phyloP scores from a whole-genome alignment of 2,329 filamentous ascomycete genomes.

The Botrytis fragariae region DNA sequence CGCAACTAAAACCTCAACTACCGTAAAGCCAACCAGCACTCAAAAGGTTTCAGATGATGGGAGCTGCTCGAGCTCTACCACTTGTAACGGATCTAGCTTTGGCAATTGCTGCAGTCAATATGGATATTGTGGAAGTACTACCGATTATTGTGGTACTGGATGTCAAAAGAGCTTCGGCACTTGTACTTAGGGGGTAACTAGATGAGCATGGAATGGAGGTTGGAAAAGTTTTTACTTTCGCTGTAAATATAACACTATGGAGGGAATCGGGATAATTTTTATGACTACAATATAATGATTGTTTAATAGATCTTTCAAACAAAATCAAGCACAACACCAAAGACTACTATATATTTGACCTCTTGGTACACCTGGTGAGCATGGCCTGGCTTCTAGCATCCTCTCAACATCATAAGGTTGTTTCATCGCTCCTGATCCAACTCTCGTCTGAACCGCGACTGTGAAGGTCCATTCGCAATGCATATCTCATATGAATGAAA shows the following conservation, averaged over 20 bases:
- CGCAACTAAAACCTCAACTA: conserved; percentile 13
- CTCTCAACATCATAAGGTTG: no score
- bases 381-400: background rate
- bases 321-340: background rate
- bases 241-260: background rate
- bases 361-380: background rate
- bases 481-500: background rate
- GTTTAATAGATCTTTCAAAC: background rate
- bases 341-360: background rate
- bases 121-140: conserved; percentile 20
- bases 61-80: conserved; percentile 27
- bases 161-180: conserved; percentile 16
- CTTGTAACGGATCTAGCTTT: conserved; percentile 25
- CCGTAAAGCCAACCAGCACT: background rate
- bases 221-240: background rate
- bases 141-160: conserved; percentile 17
- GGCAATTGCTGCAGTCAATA: conserved; percentile 28
- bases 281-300: background rate
- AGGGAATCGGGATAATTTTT: background rate
- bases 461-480: background rate
- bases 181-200: background rate
- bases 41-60: conserved; percentile 23
- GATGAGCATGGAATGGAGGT: background rate
- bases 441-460: background rate
- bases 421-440: background rate